phyloP scores from a whole-genome alignment of 164 flowering plant genomes.

The Chloranthus sessilifolius region DNA sequence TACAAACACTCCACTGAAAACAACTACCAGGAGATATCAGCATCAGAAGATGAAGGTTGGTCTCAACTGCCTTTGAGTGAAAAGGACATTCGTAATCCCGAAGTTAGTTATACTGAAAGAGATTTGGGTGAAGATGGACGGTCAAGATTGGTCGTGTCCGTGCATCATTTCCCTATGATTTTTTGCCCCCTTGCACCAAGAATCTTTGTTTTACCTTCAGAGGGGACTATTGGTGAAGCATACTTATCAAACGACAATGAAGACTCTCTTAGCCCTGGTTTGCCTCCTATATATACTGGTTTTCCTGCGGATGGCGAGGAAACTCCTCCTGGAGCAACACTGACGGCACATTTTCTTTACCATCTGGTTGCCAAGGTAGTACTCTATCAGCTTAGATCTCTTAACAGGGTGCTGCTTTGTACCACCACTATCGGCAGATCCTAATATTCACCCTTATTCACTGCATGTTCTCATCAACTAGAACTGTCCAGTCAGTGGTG shows the following conservation, averaged over 20 bases:
- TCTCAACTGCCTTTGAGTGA: slow-evolving; percentile 36
- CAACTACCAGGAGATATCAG: slow-evolving; percentile 19
- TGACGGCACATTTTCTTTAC: slow-evolving; percentile 92
- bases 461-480: too few relatives aligned
- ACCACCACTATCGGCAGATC: too few relatives aligned
- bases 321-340: slow-evolving; percentile 69
- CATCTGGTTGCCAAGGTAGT: slow-evolving; percentile 84
- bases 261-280: slow-evolving; percentile 72
- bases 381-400: background rate
- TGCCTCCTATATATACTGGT: slow-evolving; percentile 79
- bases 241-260: slow-evolving; percentile 57
- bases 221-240: slow-evolving; percentile 86
- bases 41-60: slow-evolving; percentile 62
- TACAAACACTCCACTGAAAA: slow-evolving; percentile 16
- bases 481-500: too few relatives aligned
- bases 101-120: slow-evolving; percentile 27
- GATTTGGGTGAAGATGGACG: slow-evolving; percentile 23
- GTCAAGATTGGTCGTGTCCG: slow-evolving; percentile 53
- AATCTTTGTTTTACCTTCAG: slow-evolving; percentile 88
- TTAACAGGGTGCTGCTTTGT: too few relatives aligned
- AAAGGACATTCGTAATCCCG: slow-evolving; percentile 29
- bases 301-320: slow-evolving; percentile 65
- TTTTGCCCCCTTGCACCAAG: slow-evolving; percentile 82
- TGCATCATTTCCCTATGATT: slow-evolving; percentile 87
- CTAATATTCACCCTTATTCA: too few relatives aligned